phyloP scores from a whole-genome alignment of 768 basidiomycete genomes.

The Tephrocybe sp. region DNA sequence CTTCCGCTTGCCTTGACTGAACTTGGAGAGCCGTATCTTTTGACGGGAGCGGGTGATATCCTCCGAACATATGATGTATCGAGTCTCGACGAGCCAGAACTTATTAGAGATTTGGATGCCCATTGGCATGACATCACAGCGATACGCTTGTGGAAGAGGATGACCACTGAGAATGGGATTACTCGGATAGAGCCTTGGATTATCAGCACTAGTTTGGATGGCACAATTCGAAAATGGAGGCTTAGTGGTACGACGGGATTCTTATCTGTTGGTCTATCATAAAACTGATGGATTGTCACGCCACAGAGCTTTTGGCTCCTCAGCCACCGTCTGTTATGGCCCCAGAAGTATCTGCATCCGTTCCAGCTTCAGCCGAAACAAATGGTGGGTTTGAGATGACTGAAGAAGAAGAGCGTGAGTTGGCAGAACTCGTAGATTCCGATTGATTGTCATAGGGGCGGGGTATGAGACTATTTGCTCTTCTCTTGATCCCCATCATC shows the following conservation, averaged over 20 bases:
- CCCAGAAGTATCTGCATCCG: constrained; percentile 6
- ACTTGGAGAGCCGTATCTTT: constrained; percentile 68
- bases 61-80: constrained; percentile 83
- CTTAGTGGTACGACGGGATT: constrained; percentile 50
- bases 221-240: constrained; percentile 85
- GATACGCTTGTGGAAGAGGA: constrained; percentile 70
- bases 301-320: constrained; percentile 42
- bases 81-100: constrained; percentile 60
- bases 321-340: constrained; percentile 17
- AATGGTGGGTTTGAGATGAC: constrained; percentile 50
- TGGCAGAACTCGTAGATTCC: constrained; percentile 67
- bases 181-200: constrained; percentile 76
- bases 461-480: neutral
- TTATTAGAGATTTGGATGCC: constrained; percentile 75
- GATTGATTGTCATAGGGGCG: constrained; percentile 21
- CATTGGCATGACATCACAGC: constrained; percentile 90
- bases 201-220: constrained; percentile 81
- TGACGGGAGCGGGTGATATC: constrained; percentile 84
- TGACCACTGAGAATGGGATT: constrained; percentile 39
- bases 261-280: neutral
- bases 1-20: constrained; percentile 66
- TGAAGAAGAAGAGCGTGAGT: constrained; percentile 87
- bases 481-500: too few species aligned
- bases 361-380: constrained; percentile 14
- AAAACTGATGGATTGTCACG: neutral